A percentile compares a stretch with the other conserved stretches of the same genome.
phyloP scores from a whole-genome alignment of 306 rosid species.

The Rubus idaeus region DNA sequence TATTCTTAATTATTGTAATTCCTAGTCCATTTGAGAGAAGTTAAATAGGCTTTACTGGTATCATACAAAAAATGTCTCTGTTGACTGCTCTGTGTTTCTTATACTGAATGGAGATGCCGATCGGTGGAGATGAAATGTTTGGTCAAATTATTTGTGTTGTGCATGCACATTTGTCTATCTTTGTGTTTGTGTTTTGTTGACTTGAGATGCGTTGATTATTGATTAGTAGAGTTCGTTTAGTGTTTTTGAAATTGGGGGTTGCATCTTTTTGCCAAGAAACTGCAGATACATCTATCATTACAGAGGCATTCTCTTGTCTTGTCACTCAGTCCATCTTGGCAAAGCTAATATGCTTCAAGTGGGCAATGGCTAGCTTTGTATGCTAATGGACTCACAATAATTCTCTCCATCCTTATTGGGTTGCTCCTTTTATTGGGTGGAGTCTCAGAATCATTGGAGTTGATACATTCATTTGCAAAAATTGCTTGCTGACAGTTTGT shows the following conservation, averaged over 20 bases:
- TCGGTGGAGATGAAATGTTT: neutral
- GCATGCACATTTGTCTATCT: neutral
- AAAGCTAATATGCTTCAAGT: conserved; percentile 43
- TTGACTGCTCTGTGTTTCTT: neutral
- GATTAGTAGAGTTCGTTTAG: too few relatives aligned
- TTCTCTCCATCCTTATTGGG: conserved; percentile 43
- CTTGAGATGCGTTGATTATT: too few relatives aligned
- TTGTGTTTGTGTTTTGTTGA: too few relatives aligned
- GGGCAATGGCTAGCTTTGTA: conserved; percentile 58
- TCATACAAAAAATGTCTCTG: neutral
- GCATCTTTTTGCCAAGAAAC: neutral
- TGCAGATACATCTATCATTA: neutral
- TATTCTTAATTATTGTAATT: neutral
- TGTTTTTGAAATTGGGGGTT: neutral
- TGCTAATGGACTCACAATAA: conserved; percentile 59
- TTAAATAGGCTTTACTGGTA: neutral
- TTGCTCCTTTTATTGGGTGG: conserved; percentile 22
- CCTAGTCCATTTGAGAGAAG: neutral
- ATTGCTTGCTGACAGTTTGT: neutral
- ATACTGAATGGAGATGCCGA: neutral
- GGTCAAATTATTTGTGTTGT: neutral
- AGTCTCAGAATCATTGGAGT: conserved; percentile 46
- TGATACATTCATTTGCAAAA: conserved; percentile 29
- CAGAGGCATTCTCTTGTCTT: neutral
- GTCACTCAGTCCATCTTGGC: conserved; percentile 64